Percentiles rank a stretch among this genome's conserved stretches.
Evolutionary conservation across 2,329 filamentous ascomycete genomes (phyloP).

Genomic region (Calonectria crousiana): DNA sequence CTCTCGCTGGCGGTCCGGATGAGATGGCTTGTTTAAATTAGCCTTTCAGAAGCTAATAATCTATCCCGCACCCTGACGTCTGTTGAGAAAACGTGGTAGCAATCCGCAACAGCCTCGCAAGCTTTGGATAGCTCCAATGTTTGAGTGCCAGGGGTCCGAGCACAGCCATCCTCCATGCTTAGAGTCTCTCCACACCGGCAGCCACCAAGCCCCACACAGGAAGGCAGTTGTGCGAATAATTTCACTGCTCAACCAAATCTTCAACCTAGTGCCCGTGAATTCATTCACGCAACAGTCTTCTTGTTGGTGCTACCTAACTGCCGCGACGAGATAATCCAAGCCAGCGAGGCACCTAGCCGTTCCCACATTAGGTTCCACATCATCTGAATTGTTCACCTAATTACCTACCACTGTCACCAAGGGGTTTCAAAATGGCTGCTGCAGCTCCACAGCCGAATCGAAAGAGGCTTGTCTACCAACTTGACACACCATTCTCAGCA

Average conservation of each 20-base stretch:
- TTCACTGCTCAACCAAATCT: constrained; percentile 1
- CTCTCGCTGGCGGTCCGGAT: not conserved
- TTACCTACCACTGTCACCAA: not conserved
- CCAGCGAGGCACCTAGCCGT: not conserved
- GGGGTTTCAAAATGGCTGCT: constrained; percentile 40
- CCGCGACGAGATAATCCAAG: not conserved
- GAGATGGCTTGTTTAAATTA: not conserved
- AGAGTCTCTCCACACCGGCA: constrained; percentile 7
- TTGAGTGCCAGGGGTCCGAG: constrained; percentile 2
- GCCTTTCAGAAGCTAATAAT: not conserved
- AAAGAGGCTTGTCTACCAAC: constrained; percentile 72
- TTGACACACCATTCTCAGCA: constrained; percentile 74
- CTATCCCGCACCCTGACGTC: not conserved
- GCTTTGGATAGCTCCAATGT: constrained; percentile 1
- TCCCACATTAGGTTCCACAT: not conserved
- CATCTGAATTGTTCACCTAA: not conserved
- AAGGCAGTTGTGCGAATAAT: constrained; percentile 19
- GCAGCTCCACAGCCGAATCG: constrained; percentile 46
- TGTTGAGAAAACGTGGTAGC: not conserved
- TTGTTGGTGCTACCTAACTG: not conserved
- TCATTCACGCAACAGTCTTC: not conserved
- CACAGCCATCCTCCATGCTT: not conserved
- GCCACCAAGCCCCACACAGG: constrained; percentile 9
- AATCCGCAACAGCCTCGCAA: not conserved
- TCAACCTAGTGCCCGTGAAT: not conserved